These are phyloP conservation scores for Yamadazyma conglobata DNA, from an alignment of 1,139 yeast species.

Conservation along the genomic window DNA sequence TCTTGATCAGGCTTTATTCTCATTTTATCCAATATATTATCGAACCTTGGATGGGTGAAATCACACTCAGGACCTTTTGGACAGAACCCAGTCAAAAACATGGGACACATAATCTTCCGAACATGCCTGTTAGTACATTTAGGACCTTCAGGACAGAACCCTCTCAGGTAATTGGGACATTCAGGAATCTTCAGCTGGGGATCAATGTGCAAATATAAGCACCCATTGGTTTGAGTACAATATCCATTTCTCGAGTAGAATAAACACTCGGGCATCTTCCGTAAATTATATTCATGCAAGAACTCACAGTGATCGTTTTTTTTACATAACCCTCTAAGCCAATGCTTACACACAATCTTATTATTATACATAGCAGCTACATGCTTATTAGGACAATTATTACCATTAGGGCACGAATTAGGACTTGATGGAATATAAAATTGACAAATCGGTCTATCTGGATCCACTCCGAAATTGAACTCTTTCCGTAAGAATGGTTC, in stretches of 20 bases:
- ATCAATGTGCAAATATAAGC: conserved; percentile 87
- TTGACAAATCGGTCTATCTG: conserved; percentile 87
- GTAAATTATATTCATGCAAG: conserved; percentile 87
- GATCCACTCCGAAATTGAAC: conserved; percentile 79
- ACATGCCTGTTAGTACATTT: conserved; percentile 80
- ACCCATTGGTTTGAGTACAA: conserved; percentile 93
- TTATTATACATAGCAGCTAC: conserved; percentile 77
- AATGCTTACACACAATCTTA: conserved; percentile 91
- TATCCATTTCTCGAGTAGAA: conserved; percentile 84
- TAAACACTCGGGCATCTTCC: conserved; percentile 97
- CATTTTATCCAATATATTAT: conserved; percentile 43
- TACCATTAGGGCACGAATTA: conserved; percentile 81
- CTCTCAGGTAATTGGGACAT: conserved; percentile 78
- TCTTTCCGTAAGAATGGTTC: conserved; percentile 81
- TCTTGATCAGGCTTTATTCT: conserved; percentile 48
- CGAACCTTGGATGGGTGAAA: conserved; percentile 56
- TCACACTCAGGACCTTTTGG: conserved; percentile 70
- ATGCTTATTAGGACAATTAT: conserved; percentile 83
- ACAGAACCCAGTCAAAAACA: conserved; percentile 88
- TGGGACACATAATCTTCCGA: conserved; percentile 73
- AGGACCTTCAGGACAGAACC: conserved; percentile 94
- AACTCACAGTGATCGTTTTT: conserved; percentile 97
- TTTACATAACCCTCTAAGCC: conserved; percentile 96
- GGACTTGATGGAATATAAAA: conserved; percentile 59
- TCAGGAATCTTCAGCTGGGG: conserved; percentile 86